Conservation (phyloP, 2,329 filamentous ascomycete species). For the Amauroascus niger region DNA sequence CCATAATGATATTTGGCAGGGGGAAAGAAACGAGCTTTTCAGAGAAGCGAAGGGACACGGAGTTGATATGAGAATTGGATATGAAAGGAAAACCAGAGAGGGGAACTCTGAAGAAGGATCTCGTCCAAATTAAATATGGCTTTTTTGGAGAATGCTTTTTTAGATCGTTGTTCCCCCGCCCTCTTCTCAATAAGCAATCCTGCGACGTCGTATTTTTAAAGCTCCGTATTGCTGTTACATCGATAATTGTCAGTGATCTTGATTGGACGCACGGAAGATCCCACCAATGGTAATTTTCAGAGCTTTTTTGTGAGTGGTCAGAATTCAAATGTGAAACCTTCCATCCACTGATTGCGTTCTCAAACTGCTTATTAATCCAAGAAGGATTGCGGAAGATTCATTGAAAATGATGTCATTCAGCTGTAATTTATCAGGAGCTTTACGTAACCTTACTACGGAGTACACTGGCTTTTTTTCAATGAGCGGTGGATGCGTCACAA, state of each 20-base stretch:
- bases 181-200: background rate
- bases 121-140: slow-evolving; percentile 4
- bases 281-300: background rate
- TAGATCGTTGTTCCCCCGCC: too few relatives aligned
- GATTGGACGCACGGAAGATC: background rate
- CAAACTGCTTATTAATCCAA: slow-evolving; percentile 1
- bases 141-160: background rate
- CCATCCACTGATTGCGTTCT: background rate
- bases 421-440: slow-evolving; percentile 1
- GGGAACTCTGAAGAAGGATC: background rate
- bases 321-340: background rate
- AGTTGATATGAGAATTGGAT: background rate
- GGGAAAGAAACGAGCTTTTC: background rate
- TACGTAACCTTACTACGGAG: background rate
- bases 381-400: slow-evolving; percentile 4
- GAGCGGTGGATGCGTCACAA: too few relatives aligned
- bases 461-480: too few relatives aligned
- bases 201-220: background rate
- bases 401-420: slow-evolving; percentile 6
- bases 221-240: slow-evolving; percentile 4
- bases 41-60: background rate
- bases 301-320: background rate
- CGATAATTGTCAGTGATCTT: background rate
- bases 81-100: background rate
- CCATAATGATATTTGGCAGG: slow-evolving; percentile 2